A percentile compares a stretch with the other conserved stretches of the same genome.
phyloP scores from a whole-genome alignment of 495 filamentous ascomycete species.

The Xeromyces bisporus region DNA sequence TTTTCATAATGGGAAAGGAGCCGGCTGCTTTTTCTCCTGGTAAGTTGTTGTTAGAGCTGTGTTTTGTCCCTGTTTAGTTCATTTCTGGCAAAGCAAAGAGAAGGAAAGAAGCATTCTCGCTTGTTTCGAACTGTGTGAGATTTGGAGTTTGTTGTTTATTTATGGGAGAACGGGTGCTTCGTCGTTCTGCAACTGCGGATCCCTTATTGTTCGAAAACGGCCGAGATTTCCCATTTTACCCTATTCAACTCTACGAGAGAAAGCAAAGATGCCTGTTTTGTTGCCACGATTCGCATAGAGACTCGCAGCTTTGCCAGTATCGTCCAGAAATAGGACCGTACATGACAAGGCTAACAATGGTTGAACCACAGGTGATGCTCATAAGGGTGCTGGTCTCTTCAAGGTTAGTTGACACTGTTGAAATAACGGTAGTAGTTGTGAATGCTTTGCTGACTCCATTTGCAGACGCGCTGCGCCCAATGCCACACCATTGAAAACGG shows the following conservation, averaged over 20 bases:
- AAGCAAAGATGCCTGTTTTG: constrained; percentile 1
- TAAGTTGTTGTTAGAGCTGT: constrained; percentile 15
- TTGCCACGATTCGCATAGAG: neutral
- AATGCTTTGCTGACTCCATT: constrained; percentile 5
- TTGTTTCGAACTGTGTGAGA: too few relatives aligned
- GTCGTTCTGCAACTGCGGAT: too few relatives aligned
- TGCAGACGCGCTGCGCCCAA: constrained; percentile 83
- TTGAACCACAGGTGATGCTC: constrained; percentile 54
- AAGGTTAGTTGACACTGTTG: constrained; percentile 33
- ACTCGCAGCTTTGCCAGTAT: neutral
- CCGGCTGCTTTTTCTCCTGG: constrained; percentile 28
- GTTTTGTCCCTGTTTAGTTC: neutral
- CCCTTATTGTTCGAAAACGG: too few relatives aligned
- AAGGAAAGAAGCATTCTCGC: neutral
- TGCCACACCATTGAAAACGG: constrained; percentile 84
- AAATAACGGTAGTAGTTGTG: neutral
- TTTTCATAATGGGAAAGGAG: constrained; percentile 32
- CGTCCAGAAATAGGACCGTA: neutral
- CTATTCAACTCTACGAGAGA: too few relatives aligned
- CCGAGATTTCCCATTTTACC: too few relatives aligned
- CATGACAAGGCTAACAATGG: constrained; percentile 13
- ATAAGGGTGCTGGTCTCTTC: constrained; percentile 99
- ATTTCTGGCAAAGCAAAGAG: neutral
- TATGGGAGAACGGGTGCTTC: neutral
- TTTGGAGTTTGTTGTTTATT: constrained; percentile 1